Evolutionary conservation across 2,329 filamentous ascomycete genomes (phyloP).

Genomic region (Epicoccum sorghinum): DNA sequence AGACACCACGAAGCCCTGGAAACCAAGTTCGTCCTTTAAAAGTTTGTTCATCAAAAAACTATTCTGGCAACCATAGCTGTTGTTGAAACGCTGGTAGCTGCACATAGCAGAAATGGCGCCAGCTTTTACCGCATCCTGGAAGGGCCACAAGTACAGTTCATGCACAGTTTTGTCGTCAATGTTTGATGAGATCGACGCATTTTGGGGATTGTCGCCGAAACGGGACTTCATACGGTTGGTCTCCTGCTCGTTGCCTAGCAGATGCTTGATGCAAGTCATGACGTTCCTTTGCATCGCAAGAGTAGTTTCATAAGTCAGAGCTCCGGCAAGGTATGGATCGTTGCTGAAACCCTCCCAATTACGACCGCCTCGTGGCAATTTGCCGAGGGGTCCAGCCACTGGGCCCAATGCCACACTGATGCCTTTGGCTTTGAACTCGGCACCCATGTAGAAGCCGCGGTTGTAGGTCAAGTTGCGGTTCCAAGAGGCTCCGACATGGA

Average conservation of each 20-base stretch:
- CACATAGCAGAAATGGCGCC: neutral
- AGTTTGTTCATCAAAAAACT: slow-evolving; percentile 45
- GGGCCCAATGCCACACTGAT: slow-evolving; percentile 54
- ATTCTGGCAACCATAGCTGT: neutral
- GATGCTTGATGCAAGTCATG: slow-evolving; percentile 54
- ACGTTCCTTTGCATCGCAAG: slow-evolving; percentile 55
- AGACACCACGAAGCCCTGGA: slow-evolving; percentile 53
- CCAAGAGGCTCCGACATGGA: neutral
- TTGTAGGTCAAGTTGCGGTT: neutral
- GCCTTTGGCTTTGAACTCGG: neutral
- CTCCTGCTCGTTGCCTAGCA: slow-evolving; percentile 72
- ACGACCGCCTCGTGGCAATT: slow-evolving; percentile 49
- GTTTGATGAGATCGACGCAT: slow-evolving; percentile 53
- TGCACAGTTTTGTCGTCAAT: neutral
- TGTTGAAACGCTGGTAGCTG: neutral
- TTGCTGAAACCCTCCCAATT: slow-evolving; percentile 58
- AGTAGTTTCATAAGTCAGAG: slow-evolving; percentile 52
- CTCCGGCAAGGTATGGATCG: slow-evolving; percentile 56
- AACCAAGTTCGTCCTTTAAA: slow-evolving; percentile 59
- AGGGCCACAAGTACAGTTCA: neutral
- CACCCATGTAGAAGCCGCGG: neutral
- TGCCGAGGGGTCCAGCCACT: slow-evolving; percentile 50
- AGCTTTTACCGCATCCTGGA: neutral
- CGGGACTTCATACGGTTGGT: slow-evolving; percentile 51
- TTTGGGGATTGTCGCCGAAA: slow-evolving; percentile 57